phyloP scores from a whole-genome alignment of 768 basidiomycete genomes.

The Paxillus involutus region DNA sequence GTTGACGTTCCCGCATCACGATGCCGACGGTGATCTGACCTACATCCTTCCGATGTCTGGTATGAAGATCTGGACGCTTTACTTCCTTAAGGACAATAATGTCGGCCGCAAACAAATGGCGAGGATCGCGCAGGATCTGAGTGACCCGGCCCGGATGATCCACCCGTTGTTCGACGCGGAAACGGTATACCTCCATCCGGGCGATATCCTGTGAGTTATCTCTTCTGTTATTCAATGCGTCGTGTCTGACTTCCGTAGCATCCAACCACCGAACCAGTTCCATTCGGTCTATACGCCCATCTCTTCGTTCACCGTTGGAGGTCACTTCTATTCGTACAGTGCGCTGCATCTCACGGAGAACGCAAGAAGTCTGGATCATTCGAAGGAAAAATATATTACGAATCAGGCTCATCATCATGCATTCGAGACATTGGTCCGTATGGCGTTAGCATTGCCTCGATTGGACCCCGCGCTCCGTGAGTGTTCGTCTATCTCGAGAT shows the following conservation, averaged over 20 bases:
- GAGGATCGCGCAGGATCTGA: no score
- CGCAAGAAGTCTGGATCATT: background rate
- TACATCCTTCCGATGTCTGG: background rate
- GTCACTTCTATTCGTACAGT: background rate
- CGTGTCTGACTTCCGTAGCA: background rate
- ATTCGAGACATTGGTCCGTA: background rate
- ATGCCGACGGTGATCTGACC: slow-evolving; percentile 2
- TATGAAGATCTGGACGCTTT: slow-evolving; percentile 8
- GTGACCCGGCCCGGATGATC: no score
- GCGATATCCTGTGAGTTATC: background rate
- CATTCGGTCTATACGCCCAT: background rate
- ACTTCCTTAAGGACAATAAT: background rate
- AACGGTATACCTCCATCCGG: background rate
- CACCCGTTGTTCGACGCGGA: background rate
- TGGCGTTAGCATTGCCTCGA: background rate
- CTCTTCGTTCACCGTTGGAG: background rate
- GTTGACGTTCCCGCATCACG: slow-evolving; percentile 6
- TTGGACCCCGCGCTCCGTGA: no score
- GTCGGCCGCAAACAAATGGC: no score
- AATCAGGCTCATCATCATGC: background rate
- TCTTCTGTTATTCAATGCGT: background rate
- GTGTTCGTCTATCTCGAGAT: no score
- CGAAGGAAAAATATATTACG: background rate
- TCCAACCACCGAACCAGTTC: background rate
- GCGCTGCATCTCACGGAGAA: background rate